phyloP scores from a whole-genome alignment of 768 basidiomycete species.

The Lepiota brunneoincarnata region DNA sequence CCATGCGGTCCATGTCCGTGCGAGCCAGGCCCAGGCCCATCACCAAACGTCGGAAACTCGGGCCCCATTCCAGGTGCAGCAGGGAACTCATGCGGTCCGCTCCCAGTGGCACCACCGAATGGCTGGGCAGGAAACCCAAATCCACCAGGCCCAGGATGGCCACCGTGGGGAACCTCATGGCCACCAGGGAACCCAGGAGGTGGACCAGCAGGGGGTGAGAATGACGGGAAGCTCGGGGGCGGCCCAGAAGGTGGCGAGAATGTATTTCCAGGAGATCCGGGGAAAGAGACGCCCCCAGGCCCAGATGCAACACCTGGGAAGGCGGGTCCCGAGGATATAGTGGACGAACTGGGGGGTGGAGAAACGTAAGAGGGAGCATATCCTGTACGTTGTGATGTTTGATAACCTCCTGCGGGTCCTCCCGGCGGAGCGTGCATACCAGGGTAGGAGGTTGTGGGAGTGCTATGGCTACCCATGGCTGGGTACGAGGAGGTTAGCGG shows the following conservation, averaged over 20 bases:
- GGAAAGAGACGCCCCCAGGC: background rate
- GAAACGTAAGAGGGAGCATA: constrained; percentile 33
- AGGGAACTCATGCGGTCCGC: constrained; percentile 35
- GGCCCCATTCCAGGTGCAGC: constrained; percentile 19
- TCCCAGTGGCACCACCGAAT: constrained; percentile 16
- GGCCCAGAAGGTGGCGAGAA: background rate
- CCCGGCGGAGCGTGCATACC: background rate
- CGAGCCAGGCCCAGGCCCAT: constrained; percentile 16
- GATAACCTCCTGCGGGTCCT: constrained; percentile 14
- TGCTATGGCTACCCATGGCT: background rate
- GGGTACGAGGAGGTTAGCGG: constrained; percentile 19
- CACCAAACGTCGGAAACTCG: constrained; percentile 18
- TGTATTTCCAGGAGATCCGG: background rate
- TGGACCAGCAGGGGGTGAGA: constrained; percentile 2
- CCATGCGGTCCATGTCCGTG: constrained; percentile 14
- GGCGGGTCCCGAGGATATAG: too few relatives aligned
- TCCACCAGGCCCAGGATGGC: constrained; percentile 28
- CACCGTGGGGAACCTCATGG: constrained; percentile 9
- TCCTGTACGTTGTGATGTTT: constrained; percentile 21
- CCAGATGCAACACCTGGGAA: background rate
- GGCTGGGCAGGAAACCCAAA: constrained; percentile 14
- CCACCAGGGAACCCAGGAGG: constrained; percentile 17
- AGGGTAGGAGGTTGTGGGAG: constrained; percentile 5
- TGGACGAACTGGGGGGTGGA: constrained; percentile 16
- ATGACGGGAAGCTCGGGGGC: background rate